Percentiles rank a stretch among this genome's conserved stretches.
These are phyloP conservation scores for Monosporascus sp. DNA, from an alignment of 2,329 filamentous ascomycete genomes.

Conservation along the genomic window DNA sequence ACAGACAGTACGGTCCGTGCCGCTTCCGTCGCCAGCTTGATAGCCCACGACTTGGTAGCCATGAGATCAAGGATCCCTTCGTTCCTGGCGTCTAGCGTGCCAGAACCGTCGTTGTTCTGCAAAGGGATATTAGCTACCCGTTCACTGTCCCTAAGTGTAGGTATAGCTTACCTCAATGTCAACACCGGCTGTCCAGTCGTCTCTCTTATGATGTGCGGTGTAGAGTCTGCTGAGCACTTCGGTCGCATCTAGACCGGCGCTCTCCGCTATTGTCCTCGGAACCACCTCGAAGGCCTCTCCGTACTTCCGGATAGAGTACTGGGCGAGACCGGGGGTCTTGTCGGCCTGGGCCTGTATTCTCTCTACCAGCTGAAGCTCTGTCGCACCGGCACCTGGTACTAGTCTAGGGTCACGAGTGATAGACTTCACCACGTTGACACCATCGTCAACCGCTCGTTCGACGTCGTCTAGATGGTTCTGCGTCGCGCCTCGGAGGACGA, in stretches of 20 bases:
- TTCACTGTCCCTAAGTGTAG: background rate
- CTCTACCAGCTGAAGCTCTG: conserved; percentile 90
- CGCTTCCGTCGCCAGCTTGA: conserved; percentile 92
- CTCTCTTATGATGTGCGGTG: conserved; percentile 83
- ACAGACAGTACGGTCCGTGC: conserved; percentile 91
- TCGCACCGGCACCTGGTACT: conserved; percentile 89
- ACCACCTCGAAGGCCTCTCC: conserved; percentile 97
- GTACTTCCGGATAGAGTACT: conserved; percentile 97
- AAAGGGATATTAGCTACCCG: conserved; percentile 11
- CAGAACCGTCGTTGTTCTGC: conserved; percentile 70
- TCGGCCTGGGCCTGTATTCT: conserved; percentile 86
- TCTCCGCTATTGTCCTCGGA: conserved; percentile 88
- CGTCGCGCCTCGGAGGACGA: conserved; percentile 90
- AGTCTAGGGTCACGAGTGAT: conserved; percentile 90
- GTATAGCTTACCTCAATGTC: conserved; percentile 67
- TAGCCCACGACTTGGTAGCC: conserved; percentile 91
- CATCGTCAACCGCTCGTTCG: conserved; percentile 94
- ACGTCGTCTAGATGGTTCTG: conserved; percentile 98
- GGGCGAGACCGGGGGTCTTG: conserved; percentile 84
- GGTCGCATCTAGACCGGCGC: conserved; percentile 92
- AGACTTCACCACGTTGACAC: conserved; percentile 97
- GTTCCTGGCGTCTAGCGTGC: conserved; percentile 78
- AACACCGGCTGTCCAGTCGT: conserved; percentile 86
- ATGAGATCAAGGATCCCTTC: conserved; percentile 90
- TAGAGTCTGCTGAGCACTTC: conserved; percentile 90